These are phyloP conservation scores for Prunus armeniaca DNA, from an alignment of 306 rosid genomes.

Conservation along the genomic window DNA sequence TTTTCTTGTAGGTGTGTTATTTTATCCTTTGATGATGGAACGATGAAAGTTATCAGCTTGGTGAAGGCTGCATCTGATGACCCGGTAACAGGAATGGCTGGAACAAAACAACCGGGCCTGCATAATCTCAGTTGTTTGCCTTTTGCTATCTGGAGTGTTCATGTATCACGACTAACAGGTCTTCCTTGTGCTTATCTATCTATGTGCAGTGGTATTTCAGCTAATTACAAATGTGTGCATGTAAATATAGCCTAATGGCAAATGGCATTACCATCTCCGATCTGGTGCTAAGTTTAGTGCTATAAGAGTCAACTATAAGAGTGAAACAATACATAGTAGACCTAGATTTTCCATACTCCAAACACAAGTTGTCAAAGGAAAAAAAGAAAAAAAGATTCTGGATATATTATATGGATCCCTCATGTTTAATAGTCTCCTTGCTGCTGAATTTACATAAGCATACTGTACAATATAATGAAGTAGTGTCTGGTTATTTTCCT, in stretches of 20 bases:
- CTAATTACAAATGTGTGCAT: background rate
- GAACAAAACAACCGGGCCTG: conserved; percentile 69
- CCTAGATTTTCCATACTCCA: no score
- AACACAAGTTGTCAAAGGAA: no score
- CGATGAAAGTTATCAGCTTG: conserved; percentile 77
- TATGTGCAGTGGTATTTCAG: background rate
- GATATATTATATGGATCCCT: no score
- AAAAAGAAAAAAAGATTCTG: no score
- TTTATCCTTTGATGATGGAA: conserved; percentile 88
- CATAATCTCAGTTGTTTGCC: conserved; percentile 50
- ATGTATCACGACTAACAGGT: conserved; percentile 80
- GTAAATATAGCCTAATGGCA: background rate
- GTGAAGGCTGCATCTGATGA: conserved; percentile 66
- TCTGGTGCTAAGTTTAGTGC: background rate
- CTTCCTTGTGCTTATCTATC: conserved; percentile 9
- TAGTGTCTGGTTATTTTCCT: background rate
- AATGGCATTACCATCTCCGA: conserved; percentile 5
- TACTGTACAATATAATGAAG: no score
- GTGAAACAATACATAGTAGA: no score
- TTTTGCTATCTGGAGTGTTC: conserved; percentile 83
- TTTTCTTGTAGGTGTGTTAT: conserved; percentile 63
- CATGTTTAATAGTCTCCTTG: no score
- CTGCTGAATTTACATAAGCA: no score
- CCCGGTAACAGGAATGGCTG: conserved; percentile 67
- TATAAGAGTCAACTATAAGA: background rate